Conservation (phyloP, 139 green algal species). For the Chlamydomonas eustigma region DNA sequence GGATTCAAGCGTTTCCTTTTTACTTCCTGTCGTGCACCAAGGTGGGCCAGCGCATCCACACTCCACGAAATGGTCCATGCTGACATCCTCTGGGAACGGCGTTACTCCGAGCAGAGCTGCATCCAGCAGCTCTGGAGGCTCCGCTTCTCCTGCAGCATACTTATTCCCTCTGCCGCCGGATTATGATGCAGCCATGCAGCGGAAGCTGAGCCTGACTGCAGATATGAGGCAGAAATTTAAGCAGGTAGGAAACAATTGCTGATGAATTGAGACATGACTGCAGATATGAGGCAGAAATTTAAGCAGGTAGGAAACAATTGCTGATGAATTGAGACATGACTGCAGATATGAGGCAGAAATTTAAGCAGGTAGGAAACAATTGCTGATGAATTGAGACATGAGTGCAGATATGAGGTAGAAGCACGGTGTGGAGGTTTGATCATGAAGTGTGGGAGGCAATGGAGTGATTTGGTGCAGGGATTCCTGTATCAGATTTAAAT, state of each 20-base stretch:
- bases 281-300: slow-evolving; percentile 54
- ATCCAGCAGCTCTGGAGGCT: background rate
- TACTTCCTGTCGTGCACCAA: background rate
- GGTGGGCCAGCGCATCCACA: slow-evolving; percentile 36
- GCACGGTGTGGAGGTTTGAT: too few species aligned
- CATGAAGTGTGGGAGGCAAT: too few species aligned
- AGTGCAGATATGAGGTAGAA: slow-evolving; percentile 61
- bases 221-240: slow-evolving; percentile 55
- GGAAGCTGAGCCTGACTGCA: slow-evolving; percentile 67
- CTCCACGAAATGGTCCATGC: background rate
- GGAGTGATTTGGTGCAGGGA: too few species aligned
- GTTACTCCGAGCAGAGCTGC: background rate
- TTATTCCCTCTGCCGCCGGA: slow-evolving; percentile 75
- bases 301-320: slow-evolving; percentile 62
- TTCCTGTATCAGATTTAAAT: background rate
- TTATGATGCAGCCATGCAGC: slow-evolving; percentile 72
- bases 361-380: slow-evolving; percentile 50
- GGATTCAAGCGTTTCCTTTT: background rate
- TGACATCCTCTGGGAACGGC: background rate
- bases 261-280: slow-evolving; percentile 65
- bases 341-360: slow-evolving; percentile 52
- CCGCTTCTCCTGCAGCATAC: slow-evolving; percentile 19
- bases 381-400: slow-evolving; percentile 68
- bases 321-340: slow-evolving; percentile 70
- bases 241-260: slow-evolving; percentile 69